Evolutionary conservation across 768 basidiomycete species (phyloP), one percentile per base, ranked within the genome.

Genomic region (Chalciporus piperatus): DNA sequence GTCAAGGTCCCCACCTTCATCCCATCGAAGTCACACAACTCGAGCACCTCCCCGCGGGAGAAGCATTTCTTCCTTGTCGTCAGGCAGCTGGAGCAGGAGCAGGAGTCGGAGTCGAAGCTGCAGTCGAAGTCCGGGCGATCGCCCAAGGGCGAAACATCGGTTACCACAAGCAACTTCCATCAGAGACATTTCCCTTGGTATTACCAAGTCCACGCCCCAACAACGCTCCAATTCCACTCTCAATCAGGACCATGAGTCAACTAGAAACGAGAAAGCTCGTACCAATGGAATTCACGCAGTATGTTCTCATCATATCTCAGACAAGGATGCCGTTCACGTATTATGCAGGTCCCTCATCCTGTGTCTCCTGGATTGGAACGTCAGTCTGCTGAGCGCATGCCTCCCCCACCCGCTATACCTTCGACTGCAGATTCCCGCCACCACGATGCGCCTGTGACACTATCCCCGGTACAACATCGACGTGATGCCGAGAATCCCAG

Each of bases 121-220:
- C 3, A 84, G 81, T 60, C 69, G 63, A 51, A 87, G 84, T 60
- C 84, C 81, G 16, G 69, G 66, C 28, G 72, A 76, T 22, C 76
- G 74, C 30, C 72, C 78, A 33, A 79, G 76, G 50, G 70, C 83
- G 11, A 75, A 85, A 37, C 86, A 89, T 63, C 79, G 85, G 35
- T 72, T 89, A 19, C 87, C 89, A 32, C 52, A 73, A 14, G 66
- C 76, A 13, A 74, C 72, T 17, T 70, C 76, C 12, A 61, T 75
- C 62, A 58, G 72, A 58, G 63, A 68, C 8, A 58, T 70, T 40
- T 59, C 66, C 19, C 58, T 66, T 57, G 59, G 64, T 41, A 56
- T 67, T 51, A 62, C 68, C 47, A 72, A 73, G 56, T 59, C 70
- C 28, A 49, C 61, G 22, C 41, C 60, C 27, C 62, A 61, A 27